phyloP scores from a whole-genome alignment of 768 basidiomycete genomes.

The Boletellus ananas region DNA sequence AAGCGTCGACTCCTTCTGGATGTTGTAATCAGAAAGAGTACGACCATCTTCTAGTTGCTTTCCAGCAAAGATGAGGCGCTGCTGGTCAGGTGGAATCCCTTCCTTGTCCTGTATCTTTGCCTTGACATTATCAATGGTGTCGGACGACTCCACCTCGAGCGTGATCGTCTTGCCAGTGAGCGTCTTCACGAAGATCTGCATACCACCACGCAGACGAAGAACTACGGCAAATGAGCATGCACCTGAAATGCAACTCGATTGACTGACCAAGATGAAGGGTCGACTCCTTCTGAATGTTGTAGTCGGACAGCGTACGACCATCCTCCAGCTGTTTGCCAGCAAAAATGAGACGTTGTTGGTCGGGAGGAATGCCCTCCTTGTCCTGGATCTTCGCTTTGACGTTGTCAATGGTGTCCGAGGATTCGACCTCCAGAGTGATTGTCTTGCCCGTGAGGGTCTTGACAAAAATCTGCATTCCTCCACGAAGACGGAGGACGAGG shows the following conservation, averaged over 20 bases:
- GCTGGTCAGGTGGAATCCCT: slow-evolving; percentile 80
- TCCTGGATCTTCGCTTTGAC: slow-evolving; percentile 93
- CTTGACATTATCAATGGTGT: slow-evolving; percentile 91
- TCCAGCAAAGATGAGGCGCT: slow-evolving; percentile 88
- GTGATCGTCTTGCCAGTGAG: slow-evolving; percentile 92
- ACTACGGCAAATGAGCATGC: slow-evolving; percentile 33
- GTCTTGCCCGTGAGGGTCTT: slow-evolving; percentile 88
- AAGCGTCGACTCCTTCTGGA: slow-evolving; percentile 79
- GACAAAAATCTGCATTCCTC: slow-evolving; percentile 84
- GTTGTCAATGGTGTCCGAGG: slow-evolving; percentile 83
- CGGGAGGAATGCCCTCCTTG: slow-evolving; percentile 86
- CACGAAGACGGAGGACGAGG: slow-evolving; percentile 83
- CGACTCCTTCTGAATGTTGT: slow-evolving; percentile 89
- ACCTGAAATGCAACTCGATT: fast-evolving
- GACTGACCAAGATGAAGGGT: slow-evolving; percentile 49
- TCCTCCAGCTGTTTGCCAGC: slow-evolving; percentile 93
- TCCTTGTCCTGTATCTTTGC: slow-evolving; percentile 82
- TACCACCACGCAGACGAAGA: slow-evolving; percentile 82
- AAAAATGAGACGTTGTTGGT: slow-evolving; percentile 88
- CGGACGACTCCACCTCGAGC: slow-evolving; percentile 87
- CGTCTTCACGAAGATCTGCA: slow-evolving; percentile 91
- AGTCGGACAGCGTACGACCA: slow-evolving; percentile 85
- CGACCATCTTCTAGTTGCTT: slow-evolving; percentile 95
- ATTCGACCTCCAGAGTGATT: slow-evolving; percentile 87
- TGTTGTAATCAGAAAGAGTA: slow-evolving; percentile 78